A percentile compares a stretch with the other conserved stretches of the same genome.
phyloP scores from a whole-genome alignment of 2,329 filamentous ascomycete species.

The Penicillium sp. region DNA sequence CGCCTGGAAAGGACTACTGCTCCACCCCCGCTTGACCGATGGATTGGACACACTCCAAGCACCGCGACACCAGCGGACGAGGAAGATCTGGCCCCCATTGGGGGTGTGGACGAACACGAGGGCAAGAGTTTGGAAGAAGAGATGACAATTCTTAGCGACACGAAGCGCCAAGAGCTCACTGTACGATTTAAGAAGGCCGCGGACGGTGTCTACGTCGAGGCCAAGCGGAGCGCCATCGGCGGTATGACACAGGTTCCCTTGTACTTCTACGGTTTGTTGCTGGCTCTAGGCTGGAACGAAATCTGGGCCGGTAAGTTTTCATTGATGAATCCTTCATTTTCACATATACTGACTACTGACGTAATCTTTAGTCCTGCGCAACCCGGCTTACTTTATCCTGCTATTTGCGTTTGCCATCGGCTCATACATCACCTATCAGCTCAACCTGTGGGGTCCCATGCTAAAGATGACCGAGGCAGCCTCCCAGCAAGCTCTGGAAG shows the following conservation, averaged over 20 bases:
- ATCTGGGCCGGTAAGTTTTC: conserved; percentile 76
- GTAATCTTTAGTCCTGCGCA: conserved; percentile 72
- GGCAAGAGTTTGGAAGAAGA: conserved; percentile 94
- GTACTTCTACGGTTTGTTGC: conserved; percentile 87
- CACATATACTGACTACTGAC: conserved; percentile 3
- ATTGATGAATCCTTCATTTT: conserved; percentile 11
- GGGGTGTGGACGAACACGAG: conserved; percentile 90
- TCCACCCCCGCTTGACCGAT: conserved; percentile 77
- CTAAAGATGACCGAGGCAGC: conserved; percentile 92
- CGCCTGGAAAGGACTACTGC: conserved; percentile 70
- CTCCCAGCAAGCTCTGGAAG: conserved; percentile 78
- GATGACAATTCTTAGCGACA: conserved; percentile 88
- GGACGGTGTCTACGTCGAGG: conserved; percentile 96
- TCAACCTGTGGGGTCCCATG: conserved; percentile 96
- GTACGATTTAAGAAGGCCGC: conserved; percentile 98
- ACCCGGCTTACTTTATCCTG: conserved; percentile 89
- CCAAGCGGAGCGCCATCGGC: conserved; percentile 93
- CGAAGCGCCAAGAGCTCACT: conserved; percentile 85
- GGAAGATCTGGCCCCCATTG: conserved; percentile 84
- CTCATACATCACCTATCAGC: conserved; percentile 85
- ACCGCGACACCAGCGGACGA: conserved; percentile 80
- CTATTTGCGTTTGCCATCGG: conserved; percentile 73
- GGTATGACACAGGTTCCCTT: conserved; percentile 90
- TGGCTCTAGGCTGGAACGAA: conserved; percentile 98
- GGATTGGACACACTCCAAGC: conserved; percentile 75